Evolutionary conservation across 129 eudicot species (phyloP).

Genomic region (Centrapalus pauciflorus): DNA sequence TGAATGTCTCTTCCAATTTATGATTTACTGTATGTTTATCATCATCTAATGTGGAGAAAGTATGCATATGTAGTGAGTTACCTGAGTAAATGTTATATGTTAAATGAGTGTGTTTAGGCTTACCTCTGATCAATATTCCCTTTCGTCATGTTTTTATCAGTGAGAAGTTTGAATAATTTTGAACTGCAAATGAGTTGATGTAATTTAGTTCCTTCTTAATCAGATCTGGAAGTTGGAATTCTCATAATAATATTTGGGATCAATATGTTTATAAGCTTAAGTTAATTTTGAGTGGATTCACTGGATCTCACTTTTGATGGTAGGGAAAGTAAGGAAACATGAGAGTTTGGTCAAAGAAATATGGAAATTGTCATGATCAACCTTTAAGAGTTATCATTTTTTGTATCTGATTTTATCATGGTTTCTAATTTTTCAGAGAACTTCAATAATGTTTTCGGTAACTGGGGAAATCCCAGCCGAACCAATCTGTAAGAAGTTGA

Average conservation of each 20-base stretch:
- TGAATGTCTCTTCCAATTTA: not conserved
- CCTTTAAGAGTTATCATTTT: not conserved
- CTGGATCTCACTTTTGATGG: slow-evolving; percentile 8
- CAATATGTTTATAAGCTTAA: not conserved
- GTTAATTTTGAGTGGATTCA: slow-evolving; percentile 10
- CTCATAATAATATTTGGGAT: slow-evolving; percentile 1
- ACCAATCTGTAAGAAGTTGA: too few relatives aligned
- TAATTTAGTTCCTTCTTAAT: not conserved
- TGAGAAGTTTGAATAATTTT: not conserved
- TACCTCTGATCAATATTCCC: not conserved
- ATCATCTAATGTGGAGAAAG: slow-evolving; percentile 16
- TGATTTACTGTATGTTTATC: slow-evolving; percentile 3
- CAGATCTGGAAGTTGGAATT: slow-evolving; percentile 21
- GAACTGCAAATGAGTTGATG: not conserved
- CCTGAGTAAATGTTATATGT: slow-evolving; percentile 1
- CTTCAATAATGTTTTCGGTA: not conserved
- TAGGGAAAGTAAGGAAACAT: not conserved
- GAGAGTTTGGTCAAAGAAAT: slow-evolving; percentile 6
- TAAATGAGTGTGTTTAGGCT: not conserved
- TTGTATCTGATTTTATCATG: not conserved
- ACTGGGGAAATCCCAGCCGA: not conserved
- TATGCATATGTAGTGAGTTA: not conserved
- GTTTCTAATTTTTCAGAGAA: not conserved
- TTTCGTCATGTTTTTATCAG: not conserved
- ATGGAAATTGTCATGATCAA: not conserved